Evolutionary conservation across 1,284 basidiomycete genomes (phyloP).

Genomic region (Omphalotus olearius): DNA sequence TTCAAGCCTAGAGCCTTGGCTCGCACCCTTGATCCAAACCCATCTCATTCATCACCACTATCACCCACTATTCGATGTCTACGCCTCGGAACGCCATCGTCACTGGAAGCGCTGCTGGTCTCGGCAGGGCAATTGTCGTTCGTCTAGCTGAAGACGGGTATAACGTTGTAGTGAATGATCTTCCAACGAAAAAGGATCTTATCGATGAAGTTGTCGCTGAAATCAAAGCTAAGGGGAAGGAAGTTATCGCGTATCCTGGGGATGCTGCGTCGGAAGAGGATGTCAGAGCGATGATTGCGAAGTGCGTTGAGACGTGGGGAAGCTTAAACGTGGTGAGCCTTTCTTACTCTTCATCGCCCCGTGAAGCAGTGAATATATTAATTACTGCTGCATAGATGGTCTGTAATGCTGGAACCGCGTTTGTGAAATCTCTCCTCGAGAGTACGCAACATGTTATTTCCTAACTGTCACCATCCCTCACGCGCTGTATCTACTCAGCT

Average conservation of each 20-base stretch:
- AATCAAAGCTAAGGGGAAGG: slow-evolving; percentile 17
- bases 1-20: too few relatives aligned
- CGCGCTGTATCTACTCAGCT: slow-evolving; percentile 5
- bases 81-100: slow-evolving; percentile 22
- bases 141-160: slow-evolving; percentile 29
- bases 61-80: too few relatives aligned
- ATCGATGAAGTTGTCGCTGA: slow-evolving; percentile 16
- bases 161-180: slow-evolving; percentile 30
- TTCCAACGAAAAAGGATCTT: slow-evolving; percentile 20
- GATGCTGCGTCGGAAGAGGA: slow-evolving; percentile 26
- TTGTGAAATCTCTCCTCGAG: not conserved
- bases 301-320: slow-evolving; percentile 22
- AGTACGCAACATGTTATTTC: slow-evolving; percentile 1
- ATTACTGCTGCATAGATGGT: slow-evolving; percentile 23
- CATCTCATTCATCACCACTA: too few relatives aligned
- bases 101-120: slow-evolving; percentile 29
- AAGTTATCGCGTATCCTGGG: slow-evolving; percentile 14
- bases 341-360: not conserved
- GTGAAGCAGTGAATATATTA: not conserved
- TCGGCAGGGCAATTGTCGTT: slow-evolving; percentile 28
- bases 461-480: not conserved
- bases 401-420: slow-evolving; percentile 27
- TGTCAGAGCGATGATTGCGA: slow-evolving; percentile 26
- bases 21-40: too few relatives aligned
- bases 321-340: slow-evolving; percentile 29